phyloP scores from a whole-genome alignment of 192 early-diverging fungal species.

The Coemansia sp. region DNA sequence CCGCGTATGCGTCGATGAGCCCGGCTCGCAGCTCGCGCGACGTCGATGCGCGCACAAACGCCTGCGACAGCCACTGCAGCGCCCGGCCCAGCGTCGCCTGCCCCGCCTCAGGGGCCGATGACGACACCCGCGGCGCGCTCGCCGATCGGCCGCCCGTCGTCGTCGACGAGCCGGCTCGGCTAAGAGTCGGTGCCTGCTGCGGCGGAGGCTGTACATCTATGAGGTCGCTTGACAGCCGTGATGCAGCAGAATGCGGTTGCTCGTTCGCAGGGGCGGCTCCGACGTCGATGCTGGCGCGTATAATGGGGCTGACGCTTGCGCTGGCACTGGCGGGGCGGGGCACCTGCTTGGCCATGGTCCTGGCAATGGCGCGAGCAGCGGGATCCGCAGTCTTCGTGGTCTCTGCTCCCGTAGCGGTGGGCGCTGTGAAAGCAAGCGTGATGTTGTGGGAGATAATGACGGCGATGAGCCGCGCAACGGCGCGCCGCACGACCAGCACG shows the following conservation, averaged over 20 bases:
- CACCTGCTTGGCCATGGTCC: not conserved
- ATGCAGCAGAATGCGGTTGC: not conserved
- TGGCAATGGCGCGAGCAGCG: not conserved
- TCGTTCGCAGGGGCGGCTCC: not conserved
- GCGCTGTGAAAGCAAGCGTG: not conserved
- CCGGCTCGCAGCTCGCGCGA: conserved; percentile 74
- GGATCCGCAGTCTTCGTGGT: not conserved
- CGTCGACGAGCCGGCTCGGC: not conserved
- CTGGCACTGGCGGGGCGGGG: conserved; percentile 1
- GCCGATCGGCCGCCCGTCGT: not conserved
- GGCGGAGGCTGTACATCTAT: not conserved
- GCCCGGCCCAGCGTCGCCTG: conserved; percentile 65
- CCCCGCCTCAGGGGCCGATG: conserved; percentile 8
- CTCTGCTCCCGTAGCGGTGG: not conserved
- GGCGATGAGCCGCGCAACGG: conserved; percentile 25
- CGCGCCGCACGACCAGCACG: conserved; percentile 35
- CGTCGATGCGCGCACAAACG: conserved; percentile 61
- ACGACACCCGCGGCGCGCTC: not conserved
- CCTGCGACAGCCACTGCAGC: conserved; percentile 61
- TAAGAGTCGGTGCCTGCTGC: not conserved
- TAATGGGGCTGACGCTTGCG: not conserved
- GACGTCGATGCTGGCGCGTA: not conserved
- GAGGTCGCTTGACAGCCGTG: not conserved
- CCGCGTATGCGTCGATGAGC: conserved; percentile 76
- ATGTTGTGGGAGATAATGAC: conserved; percentile 31